These are phyloP conservation scores for Solanum bukasovii DNA, from an alignment of 257 asterid genomes.

Conservation along the genomic window DNA sequence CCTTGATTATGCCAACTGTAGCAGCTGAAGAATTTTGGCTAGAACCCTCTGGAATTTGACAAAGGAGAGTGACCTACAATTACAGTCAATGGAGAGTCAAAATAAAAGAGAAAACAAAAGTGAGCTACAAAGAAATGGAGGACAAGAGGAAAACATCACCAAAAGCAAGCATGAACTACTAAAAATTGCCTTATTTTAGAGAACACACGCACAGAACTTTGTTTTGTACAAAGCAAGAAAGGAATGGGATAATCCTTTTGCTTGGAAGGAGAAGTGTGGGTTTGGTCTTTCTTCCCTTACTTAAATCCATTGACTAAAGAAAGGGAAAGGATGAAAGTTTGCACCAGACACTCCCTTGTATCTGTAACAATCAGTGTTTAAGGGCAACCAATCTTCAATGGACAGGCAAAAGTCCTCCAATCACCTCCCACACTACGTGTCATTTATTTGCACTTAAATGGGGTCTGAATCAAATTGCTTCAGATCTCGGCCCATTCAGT, in stretches of 20 bases:
- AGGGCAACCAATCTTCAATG: not conserved
- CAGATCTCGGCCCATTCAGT: not conserved
- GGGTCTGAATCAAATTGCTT: not conserved
- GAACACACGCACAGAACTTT: not conserved
- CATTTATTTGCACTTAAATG: not conserved
- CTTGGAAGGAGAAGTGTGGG: not conserved
- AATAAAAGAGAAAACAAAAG: not conserved
- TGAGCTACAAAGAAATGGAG: not conserved
- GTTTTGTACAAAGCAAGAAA: not conserved
- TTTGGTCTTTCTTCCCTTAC: not conserved
- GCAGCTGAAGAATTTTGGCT: constrained; percentile 60
- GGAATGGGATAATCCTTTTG: not conserved
- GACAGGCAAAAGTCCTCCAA: not conserved
- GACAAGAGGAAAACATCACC: not conserved
- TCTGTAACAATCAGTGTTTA: not conserved
- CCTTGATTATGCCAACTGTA: constrained; percentile 89
- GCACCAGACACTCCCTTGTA: not conserved
- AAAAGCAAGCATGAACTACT: not conserved
- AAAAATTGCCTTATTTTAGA: not conserved
- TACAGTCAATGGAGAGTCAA: not conserved
- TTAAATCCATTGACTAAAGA: not conserved
- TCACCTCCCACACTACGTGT: not conserved
- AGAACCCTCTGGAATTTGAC: constrained; percentile 76
- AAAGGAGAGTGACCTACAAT: constrained; percentile 84
- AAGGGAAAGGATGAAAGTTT: not conserved